These are phyloP conservation scores for Halocafeteria seosinensis DNA, from an alignment of 108 stramenopile genomes.

Conservation along the genomic window DNA sequence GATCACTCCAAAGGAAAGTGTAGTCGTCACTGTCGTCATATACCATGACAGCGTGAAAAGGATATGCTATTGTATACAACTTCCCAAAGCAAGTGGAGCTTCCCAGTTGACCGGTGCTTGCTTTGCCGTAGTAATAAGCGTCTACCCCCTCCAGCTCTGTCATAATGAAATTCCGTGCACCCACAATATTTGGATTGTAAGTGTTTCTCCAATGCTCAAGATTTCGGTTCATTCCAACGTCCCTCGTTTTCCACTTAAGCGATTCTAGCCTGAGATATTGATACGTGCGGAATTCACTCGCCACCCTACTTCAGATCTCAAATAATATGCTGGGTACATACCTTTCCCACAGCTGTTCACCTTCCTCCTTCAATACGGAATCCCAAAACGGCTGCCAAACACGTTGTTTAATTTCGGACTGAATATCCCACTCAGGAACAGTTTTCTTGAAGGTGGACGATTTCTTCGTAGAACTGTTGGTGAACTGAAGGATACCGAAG, in stretches of 20 bases:
- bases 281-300: no score
- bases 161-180: neutral
- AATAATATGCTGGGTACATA: no score
- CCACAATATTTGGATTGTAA: neutral
- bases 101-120: neutral
- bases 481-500: neutral
- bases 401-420: neutral
- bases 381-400: conserved; percentile 1
- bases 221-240: neutral
- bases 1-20: neutral
- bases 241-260: neutral
- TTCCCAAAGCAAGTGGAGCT: neutral
- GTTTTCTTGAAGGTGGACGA: neutral
- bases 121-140: neutral
- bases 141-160: neutral
- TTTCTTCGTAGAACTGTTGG: no score
- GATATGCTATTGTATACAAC: neutral
- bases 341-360: no score
- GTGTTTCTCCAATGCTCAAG: no score
- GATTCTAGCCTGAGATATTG: no score
- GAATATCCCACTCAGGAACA: no score
- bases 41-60: neutral
- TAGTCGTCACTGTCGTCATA: neutral
- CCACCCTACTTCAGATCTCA: no score
- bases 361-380: neutral